phyloP scores from a whole-genome alignment of 768 basidiomycete genomes.

The Rhizopogon salebrosus region DNA sequence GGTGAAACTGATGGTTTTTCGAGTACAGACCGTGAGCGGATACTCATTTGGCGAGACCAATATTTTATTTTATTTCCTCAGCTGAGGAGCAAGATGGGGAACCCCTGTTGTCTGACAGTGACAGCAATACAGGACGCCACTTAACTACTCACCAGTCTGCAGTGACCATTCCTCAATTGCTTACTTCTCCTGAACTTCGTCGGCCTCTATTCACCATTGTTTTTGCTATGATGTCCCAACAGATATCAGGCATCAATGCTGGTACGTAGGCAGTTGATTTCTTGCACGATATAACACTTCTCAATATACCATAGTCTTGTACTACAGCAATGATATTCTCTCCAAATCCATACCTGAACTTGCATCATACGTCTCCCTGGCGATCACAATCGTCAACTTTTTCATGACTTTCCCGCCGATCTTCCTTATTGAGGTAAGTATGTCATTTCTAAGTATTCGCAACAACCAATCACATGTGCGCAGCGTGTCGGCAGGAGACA shows the following conservation, averaged over 20 bases:
- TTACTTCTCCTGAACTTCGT: conserved; percentile 49
- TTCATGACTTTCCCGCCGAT: conserved; percentile 76
- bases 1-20: conserved; percentile 26
- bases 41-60: not conserved
- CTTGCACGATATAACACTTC: not conserved
- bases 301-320: conserved; percentile 52
- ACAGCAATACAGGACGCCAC: conserved; percentile 11
- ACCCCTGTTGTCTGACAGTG: conserved; percentile 19
- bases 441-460: conserved; percentile 4
- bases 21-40: conserved; percentile 19
- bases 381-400: conserved; percentile 81
- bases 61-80: not conserved
- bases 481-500: conserved; percentile 72
- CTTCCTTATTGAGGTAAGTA: conserved; percentile 70
- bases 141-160: conserved; percentile 22
- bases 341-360: conserved; percentile 71
- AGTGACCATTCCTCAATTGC: conserved; percentile 49
- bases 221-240: conserved; percentile 72
- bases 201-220: conserved; percentile 61
- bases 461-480: conserved; percentile 1
- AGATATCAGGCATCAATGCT: conserved; percentile 80
- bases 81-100: conserved; percentile 22
- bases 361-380: conserved; percentile 79
- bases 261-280: conserved; percentile 32
- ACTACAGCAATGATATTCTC: conserved; percentile 88